Evolutionary conservation across 208 protist genomes (phyloP).

Genomic region (Trichomonas gallinae): DNA sequence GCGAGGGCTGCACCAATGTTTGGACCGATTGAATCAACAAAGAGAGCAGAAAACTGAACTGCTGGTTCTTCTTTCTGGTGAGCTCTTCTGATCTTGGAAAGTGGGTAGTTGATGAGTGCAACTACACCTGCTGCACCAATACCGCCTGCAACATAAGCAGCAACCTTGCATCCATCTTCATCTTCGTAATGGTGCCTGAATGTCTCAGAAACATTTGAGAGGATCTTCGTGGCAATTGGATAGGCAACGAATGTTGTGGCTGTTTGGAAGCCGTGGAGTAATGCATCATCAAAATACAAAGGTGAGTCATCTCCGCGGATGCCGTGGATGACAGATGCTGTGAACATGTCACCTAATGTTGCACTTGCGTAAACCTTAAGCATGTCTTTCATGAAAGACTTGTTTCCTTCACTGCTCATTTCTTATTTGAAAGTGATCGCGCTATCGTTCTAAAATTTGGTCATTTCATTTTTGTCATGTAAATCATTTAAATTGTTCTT

Average conservation of each 20-base stretch:
- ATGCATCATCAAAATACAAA: neutral
- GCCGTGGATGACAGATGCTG: neutral
- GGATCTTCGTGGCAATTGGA: neutral
- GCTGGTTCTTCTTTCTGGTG: neutral
- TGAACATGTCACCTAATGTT: neutral
- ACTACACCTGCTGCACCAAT: neutral
- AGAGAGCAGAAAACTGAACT: neutral
- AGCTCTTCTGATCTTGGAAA: neutral
- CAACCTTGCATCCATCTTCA: neutral
- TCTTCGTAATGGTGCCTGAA: neutral
- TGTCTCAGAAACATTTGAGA: neutral
- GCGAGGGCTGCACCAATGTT: neutral
- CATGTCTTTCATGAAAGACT: neutral
- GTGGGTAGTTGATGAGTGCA: neutral
- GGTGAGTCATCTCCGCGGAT: neutral
- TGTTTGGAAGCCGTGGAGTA: neutral
- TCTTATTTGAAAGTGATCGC: too few relatives aligned
- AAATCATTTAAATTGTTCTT: too few relatives aligned
- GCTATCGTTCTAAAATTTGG: too few relatives aligned
- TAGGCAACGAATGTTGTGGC: neutral
- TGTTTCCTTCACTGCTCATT: neutral
- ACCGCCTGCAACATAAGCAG: neutral
- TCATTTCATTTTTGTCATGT: too few relatives aligned
- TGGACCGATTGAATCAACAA: neutral
- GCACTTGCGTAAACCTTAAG: neutral